phyloP scores from a whole-genome alignment of 2,329 filamentous ascomycete species.

The Cladosporium sp. region DNA sequence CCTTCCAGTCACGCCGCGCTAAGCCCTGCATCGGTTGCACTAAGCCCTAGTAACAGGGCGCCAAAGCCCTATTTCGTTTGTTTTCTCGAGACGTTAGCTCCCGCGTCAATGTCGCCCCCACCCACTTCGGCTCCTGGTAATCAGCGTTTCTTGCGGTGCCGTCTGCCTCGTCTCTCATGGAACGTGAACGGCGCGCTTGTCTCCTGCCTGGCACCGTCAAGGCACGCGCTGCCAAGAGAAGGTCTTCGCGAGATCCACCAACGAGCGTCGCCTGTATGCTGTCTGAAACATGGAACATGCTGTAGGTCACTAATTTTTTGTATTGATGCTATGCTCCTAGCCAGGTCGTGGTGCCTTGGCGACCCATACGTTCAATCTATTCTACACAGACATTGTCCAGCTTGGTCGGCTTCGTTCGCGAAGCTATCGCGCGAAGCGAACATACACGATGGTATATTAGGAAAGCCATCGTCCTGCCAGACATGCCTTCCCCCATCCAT shows the following conservation, averaged over 20 bases:
- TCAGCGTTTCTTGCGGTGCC: no score
- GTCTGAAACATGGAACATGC: conserved; percentile 2
- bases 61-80: conserved; percentile 1
- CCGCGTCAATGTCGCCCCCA: neutral
- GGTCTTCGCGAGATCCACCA: neutral
- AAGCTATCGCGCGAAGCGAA: conserved; percentile 3
- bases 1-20: no score
- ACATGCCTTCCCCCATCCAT: neutral
- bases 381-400: neutral
- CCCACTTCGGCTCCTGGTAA: neutral
- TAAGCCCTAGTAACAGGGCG: neutral
- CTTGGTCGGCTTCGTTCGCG: neutral
- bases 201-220: neutral
- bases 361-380: neutral
- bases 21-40: conserved; percentile 4
- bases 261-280: neutral
- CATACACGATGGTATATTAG: conserved; percentile 4
- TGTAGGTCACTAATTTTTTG: no score
- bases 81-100: conserved; percentile 9
- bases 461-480: neutral
- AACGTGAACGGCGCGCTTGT: neutral
- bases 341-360: no score
- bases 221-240: conserved; percentile 1
- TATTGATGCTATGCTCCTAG: no score
- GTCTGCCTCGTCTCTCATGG: no score